These are phyloP conservation scores for Vigna unguiculata DNA, from an alignment of 306 rosid species.

Conservation along the genomic window DNA sequence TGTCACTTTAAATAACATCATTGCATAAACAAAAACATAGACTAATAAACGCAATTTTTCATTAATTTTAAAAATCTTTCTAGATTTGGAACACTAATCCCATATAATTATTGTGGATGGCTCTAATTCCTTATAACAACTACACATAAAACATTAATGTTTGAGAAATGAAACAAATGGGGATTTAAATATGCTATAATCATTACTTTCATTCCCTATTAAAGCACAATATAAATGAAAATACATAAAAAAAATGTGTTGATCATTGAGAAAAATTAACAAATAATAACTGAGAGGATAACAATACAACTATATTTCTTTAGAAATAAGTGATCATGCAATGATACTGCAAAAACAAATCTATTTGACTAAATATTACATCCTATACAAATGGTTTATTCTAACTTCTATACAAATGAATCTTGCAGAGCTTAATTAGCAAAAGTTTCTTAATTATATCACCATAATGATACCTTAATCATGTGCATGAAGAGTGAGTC, in stretches of 20 bases:
- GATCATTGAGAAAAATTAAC: neutral
- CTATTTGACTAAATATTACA: neutral
- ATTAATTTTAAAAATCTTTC: too few relatives aligned
- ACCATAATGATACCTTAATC: conserved; percentile 26
- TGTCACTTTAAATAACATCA: too few relatives aligned
- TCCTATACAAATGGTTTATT: conserved; percentile 1
- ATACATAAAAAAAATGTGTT: neutral
- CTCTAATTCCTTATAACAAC: too few relatives aligned
- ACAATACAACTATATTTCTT: neutral
- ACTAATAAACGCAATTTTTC: too few relatives aligned
- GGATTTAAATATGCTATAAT: too few relatives aligned
- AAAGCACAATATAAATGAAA: neutral
- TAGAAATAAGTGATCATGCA: neutral
- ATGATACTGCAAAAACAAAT: neutral
- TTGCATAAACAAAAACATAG: too few relatives aligned
- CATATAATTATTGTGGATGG: too few relatives aligned
- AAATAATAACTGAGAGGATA: neutral
- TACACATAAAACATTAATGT: too few relatives aligned
- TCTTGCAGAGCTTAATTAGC: neutral
- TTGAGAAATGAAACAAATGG: too few relatives aligned
- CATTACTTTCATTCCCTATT: neutral
- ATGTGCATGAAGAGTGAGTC: conserved; percentile 2
- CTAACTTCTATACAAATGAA: conserved; percentile 19
- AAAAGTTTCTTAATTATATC: conserved; percentile 1
- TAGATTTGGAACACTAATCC: too few relatives aligned